Conservation (phyloP, 805 yeast species). For the Metschnikowia santaceciliae region DNA sequence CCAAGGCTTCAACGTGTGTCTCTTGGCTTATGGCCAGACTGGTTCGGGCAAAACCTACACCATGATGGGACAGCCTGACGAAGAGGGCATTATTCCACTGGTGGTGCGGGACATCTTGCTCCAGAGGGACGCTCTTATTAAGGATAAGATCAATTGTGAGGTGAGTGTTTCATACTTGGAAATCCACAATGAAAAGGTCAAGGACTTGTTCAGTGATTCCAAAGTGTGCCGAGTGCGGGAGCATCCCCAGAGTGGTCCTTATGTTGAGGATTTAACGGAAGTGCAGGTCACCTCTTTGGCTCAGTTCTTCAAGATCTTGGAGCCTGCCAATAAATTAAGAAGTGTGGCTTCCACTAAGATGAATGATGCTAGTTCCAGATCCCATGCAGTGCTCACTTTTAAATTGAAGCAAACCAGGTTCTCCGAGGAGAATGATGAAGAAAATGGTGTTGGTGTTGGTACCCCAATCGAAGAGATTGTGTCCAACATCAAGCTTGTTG, state of each 20-base stretch:
- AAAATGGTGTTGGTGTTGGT: conserved; percentile 21
- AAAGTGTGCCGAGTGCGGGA: conserved; percentile 56
- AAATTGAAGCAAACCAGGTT: conserved; percentile 54
- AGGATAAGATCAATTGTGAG: conserved; percentile 36
- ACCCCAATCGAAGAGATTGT: conserved; percentile 45
- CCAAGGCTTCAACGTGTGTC: conserved; percentile 40
- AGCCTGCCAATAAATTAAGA: conserved; percentile 51
- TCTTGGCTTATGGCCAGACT: conserved; percentile 43
- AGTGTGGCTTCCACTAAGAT: conserved; percentile 70
- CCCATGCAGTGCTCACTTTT: conserved; percentile 75
- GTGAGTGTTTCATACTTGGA: conserved; percentile 61
- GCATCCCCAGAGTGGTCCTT: conserved; percentile 62
- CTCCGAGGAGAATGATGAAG: conserved; percentile 11
- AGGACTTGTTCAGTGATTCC: conserved; percentile 48
- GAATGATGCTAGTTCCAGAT: conserved; percentile 71
- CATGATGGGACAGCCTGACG: conserved; percentile 38
- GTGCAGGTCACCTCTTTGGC: conserved; percentile 43
- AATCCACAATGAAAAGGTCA: conserved; percentile 72
- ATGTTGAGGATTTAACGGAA: conserved; percentile 63
- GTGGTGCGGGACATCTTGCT: conserved; percentile 52
- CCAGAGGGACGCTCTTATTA: conserved; percentile 34
- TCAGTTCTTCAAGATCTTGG: conserved; percentile 47
- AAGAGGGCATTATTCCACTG: conserved; percentile 36
- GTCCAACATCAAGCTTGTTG: conserved; percentile 67
- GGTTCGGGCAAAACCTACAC: conserved; percentile 42